Evolutionary conservation across 129 eudicot species (phyloP).

Genomic region (sunflower (Helianthus annuus)): DNA sequence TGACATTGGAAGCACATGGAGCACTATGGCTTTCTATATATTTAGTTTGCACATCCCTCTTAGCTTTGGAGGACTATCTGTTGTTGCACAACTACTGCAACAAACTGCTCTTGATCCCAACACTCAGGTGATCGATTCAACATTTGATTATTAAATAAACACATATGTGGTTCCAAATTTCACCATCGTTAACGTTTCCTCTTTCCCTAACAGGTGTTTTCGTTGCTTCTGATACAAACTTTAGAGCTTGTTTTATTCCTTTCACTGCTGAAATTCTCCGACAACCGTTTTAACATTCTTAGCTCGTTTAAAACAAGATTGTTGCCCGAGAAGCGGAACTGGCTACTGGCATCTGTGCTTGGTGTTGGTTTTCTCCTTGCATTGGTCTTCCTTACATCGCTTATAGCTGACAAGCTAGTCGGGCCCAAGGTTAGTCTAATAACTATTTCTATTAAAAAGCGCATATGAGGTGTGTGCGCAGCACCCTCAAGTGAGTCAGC

Average conservation of each 20-base stretch:
- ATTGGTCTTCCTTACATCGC: constrained; percentile 57
- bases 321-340: constrained; percentile 54
- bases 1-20: constrained; percentile 64
- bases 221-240: constrained; percentile 56
- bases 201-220: constrained; percentile 42
- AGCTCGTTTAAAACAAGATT: constrained; percentile 48
- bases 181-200: background rate
- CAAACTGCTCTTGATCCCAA: constrained; percentile 61
- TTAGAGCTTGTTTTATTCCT: constrained; percentile 56
- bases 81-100: constrained; percentile 53
- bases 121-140: constrained; percentile 43
- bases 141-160: background rate
- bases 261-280: constrained; percentile 45
- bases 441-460: background rate
- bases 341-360: constrained; percentile 64
- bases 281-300: constrained; percentile 43
- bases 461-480: too few relatives aligned
- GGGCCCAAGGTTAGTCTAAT: constrained; percentile 64
- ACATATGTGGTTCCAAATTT: background rate
- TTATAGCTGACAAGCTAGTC: constrained; percentile 57
- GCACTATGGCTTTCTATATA: constrained; percentile 69
- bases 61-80: constrained; percentile 83
- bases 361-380: constrained; percentile 66
- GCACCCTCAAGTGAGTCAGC: too few relatives aligned
- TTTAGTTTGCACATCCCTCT: constrained; percentile 81